Evolutionary conservation across 805 yeast genomes (phyloP).

Genomic region (Suhomyces faveliae): DNA sequence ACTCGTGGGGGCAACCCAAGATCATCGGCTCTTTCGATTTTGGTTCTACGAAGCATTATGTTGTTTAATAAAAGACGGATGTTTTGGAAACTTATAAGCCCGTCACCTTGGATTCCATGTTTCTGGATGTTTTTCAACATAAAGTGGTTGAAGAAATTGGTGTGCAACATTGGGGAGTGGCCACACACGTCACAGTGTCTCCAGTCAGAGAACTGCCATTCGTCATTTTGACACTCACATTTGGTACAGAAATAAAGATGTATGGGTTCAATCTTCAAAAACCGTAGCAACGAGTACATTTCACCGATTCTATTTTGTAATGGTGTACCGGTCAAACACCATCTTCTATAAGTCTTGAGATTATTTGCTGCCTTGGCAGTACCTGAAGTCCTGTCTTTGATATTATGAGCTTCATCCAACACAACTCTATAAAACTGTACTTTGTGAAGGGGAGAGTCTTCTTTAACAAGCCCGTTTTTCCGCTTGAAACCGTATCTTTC

Average conservation of each 20-base stretch:
- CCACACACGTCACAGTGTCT: slow-evolving; percentile 84
- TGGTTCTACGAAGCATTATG: slow-evolving; percentile 91
- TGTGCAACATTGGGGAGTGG: slow-evolving; percentile 92
- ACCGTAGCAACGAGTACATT: slow-evolving; percentile 86
- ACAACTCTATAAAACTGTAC: slow-evolving; percentile 80
- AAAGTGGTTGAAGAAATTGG: slow-evolving; percentile 93
- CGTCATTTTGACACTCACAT: slow-evolving; percentile 78
- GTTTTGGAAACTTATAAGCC: slow-evolving; percentile 71
- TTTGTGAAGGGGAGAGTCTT: slow-evolving; percentile 70
- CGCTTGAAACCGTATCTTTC: slow-evolving; percentile 81
- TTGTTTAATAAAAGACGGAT: slow-evolving; percentile 72
- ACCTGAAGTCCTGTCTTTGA: slow-evolving; percentile 90
- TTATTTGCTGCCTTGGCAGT: slow-evolving; percentile 90
- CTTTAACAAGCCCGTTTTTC: slow-evolving; percentile 67
- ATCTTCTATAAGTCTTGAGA: slow-evolving; percentile 67
- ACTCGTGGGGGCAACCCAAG: slow-evolving; percentile 95
- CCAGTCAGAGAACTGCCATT: slow-evolving; percentile 84
- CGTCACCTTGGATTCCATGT: slow-evolving; percentile 78
- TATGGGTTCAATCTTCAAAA: slow-evolving; percentile 80
- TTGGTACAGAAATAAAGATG: slow-evolving; percentile 89
- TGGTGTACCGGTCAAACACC: slow-evolving; percentile 97
- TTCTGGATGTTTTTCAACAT: slow-evolving; percentile 92
- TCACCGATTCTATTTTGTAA: slow-evolving; percentile 96
- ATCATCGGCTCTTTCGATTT: slow-evolving; percentile 95
- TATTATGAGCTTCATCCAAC: slow-evolving; percentile 95